Percentiles rank a stretch among this genome's conserved stretches.
Evolutionary conservation across 352 stramenopile species (phyloP).

Genomic region (Phytophthora brassicae): DNA sequence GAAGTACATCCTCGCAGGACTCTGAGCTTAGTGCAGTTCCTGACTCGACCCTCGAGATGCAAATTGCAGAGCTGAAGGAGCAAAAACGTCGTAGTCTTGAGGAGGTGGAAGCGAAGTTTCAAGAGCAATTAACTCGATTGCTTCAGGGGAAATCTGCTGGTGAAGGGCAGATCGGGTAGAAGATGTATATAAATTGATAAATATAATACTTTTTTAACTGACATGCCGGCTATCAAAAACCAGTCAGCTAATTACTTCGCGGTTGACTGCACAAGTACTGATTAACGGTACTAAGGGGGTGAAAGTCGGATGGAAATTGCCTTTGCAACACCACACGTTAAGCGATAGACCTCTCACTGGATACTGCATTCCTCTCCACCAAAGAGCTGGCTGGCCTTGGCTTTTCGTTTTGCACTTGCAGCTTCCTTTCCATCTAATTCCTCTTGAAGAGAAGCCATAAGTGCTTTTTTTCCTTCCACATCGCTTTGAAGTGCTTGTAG

Average conservation of each 20-base stretch:
- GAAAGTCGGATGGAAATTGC: no score
- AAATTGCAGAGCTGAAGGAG: slow-evolving; percentile 40
- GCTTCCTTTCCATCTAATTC: slow-evolving; percentile 54
- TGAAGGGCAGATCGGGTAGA: neutral
- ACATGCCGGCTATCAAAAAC: no score
- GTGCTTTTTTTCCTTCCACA: slow-evolving; percentile 50
- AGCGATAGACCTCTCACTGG: slow-evolving; percentile 31
- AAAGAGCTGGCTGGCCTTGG: slow-evolving; percentile 43
- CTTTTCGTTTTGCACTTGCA: slow-evolving; percentile 36
- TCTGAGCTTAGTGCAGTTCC: slow-evolving; percentile 22
- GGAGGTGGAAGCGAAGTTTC: slow-evolving; percentile 42
- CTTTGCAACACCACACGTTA: no score
- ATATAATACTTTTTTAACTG: no score
- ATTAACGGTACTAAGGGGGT: no score
- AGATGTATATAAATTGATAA: neutral
- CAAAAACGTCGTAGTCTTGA: slow-evolving; percentile 34
- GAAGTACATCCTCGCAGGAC: slow-evolving; percentile 33
- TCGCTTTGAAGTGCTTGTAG: slow-evolving; percentile 46
- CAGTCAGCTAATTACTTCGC: no score
- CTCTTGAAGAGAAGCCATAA: slow-evolving; percentile 52
- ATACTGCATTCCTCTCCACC: slow-evolving; percentile 61
- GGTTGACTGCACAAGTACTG: no score
- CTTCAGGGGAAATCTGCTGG: slow-evolving; percentile 4
- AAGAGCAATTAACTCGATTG: slow-evolving; percentile 37
- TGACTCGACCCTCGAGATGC: slow-evolving; percentile 23